Evolutionary conservation across 192 early-diverging fungal genomes (phyloP).

Genomic region (Funneliformis mosseae): DNA sequence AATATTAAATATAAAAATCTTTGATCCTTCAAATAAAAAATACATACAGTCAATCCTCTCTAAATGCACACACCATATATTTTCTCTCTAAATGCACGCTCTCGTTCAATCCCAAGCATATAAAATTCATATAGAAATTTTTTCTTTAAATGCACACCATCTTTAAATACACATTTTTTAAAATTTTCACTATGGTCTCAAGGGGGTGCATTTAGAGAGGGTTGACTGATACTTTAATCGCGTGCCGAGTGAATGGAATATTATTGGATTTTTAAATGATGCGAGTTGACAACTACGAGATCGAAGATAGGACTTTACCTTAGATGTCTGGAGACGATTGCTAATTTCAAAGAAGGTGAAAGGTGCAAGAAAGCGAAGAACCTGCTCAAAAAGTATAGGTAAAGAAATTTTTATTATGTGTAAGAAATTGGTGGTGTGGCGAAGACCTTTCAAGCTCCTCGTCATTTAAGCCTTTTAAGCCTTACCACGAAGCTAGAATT

Average conservation of each 20-base stretch:
- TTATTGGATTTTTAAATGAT: conserved; percentile 11
- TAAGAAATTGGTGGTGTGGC: conserved; percentile 11
- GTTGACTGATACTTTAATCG: conserved; percentile 34
- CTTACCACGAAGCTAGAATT: conserved; percentile 17
- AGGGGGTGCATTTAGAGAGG: too few species aligned
- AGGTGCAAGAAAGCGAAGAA: neutral
- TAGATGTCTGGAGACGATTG: neutral
- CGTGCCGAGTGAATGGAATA: conserved; percentile 11
- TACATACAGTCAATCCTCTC: too few species aligned
- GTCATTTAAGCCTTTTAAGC: conserved; percentile 24
- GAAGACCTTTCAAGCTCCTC: neutral
- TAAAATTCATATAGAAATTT: too few species aligned
- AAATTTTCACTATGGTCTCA: too few species aligned
- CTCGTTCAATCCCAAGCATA: too few species aligned
- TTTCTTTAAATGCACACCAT: too few species aligned
- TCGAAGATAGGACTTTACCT: neutral
- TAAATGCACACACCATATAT: too few species aligned
- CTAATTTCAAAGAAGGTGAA: neutral
- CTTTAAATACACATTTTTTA: too few species aligned
- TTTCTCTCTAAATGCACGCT: too few species aligned
- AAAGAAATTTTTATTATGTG: neutral
- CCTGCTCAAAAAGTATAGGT: neutral
- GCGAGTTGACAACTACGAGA: neutral
- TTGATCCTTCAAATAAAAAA: conserved; percentile 3
- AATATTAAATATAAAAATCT: too few species aligned